A percentile compares a stretch with the other conserved stretches of the same genome.
These are phyloP conservation scores for Naganishia randhawae DNA, from an alignment of 768 basidiomycete genomes.

Conservation along the genomic window DNA sequence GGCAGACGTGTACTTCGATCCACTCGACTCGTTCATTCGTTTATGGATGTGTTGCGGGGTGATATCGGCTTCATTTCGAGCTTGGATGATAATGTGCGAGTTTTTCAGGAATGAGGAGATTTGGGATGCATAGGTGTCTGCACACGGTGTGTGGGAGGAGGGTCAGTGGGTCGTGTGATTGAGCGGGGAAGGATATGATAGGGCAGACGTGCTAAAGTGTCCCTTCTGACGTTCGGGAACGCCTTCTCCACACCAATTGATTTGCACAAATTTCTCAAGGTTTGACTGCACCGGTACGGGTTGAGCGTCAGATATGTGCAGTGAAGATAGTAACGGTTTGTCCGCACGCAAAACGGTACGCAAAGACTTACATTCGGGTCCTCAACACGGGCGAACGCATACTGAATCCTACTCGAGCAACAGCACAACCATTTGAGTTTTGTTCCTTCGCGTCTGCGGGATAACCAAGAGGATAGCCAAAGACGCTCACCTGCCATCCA, in stretches of 20 bases:
- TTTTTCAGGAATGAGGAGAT: conserved; percentile 73
- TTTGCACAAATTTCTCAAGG: conserved; percentile 85
- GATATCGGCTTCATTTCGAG: conserved; percentile 59
- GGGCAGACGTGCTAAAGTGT: conserved; percentile 60
- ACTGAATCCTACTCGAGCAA: conserved; percentile 71
- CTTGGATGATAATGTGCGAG: conserved; percentile 53
- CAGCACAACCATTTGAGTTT: conserved; percentile 11
- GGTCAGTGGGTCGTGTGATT: background rate
- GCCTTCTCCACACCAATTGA: conserved; percentile 97
- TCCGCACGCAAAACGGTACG: too few species aligned
- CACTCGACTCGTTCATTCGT: conserved; percentile 80
- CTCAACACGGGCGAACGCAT: conserved; percentile 78
- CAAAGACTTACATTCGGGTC: conserved; percentile 72
- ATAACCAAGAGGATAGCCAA: background rate
- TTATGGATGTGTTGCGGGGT: conserved; percentile 73
- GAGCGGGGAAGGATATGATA: background rate
- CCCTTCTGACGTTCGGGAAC: conserved; percentile 91
- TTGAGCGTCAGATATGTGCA: background rate
- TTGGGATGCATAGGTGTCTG: conserved; percentile 71
- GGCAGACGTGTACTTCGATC: conserved; percentile 68
- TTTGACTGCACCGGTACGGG: conserved; percentile 58
- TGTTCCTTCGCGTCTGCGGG: background rate
- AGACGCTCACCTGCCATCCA: conserved; percentile 71
- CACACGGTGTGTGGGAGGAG: background rate
- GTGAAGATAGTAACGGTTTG: too few species aligned